These are phyloP conservation scores for Mucor sp. DNA, from an alignment of 371 early-diverging fungal species.

Conservation along the genomic window DNA sequence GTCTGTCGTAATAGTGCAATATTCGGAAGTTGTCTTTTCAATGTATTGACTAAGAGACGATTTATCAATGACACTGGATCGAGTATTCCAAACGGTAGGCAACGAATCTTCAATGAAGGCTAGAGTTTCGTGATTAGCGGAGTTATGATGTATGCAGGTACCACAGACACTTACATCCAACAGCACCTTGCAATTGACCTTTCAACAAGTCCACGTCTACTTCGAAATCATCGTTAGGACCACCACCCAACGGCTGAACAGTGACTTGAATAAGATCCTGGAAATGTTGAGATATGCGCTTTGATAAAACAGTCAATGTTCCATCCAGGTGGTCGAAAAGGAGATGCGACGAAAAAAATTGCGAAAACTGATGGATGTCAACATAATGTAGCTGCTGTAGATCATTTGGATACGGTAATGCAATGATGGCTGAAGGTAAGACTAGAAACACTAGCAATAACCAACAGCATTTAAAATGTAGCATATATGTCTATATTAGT, in stretches of 20 bases:
- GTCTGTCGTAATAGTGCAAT: not conserved
- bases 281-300: slow-evolving; percentile 32
- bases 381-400: slow-evolving; percentile 10
- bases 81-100: slow-evolving; percentile 36
- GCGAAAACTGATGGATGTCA: slow-evolving; percentile 31
- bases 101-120: slow-evolving; percentile 43
- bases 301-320: slow-evolving; percentile 29
- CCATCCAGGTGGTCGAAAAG: slow-evolving; percentile 39
- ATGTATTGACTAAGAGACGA: slow-evolving; percentile 24
- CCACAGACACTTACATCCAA: slow-evolving; percentile 33
- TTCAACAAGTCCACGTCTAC: slow-evolving; percentile 39
- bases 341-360: slow-evolving; percentile 31
- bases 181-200: slow-evolving; percentile 41
- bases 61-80: slow-evolving; percentile 27
- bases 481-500: slow-evolving; percentile 2
- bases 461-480: slow-evolving; percentile 1
- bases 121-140: not conserved
- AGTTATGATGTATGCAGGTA: not conserved
- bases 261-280: slow-evolving; percentile 34
- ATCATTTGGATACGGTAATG: not conserved
- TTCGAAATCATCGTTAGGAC: slow-evolving; percentile 3
- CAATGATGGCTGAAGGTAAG: not conserved
- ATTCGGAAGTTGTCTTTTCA: slow-evolving; percentile 2
- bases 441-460: not conserved
- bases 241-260: slow-evolving; percentile 5